Evolutionary conservation across 345 rosid genomes (phyloP).

Genomic region (Gossypium mustelinum): DNA sequence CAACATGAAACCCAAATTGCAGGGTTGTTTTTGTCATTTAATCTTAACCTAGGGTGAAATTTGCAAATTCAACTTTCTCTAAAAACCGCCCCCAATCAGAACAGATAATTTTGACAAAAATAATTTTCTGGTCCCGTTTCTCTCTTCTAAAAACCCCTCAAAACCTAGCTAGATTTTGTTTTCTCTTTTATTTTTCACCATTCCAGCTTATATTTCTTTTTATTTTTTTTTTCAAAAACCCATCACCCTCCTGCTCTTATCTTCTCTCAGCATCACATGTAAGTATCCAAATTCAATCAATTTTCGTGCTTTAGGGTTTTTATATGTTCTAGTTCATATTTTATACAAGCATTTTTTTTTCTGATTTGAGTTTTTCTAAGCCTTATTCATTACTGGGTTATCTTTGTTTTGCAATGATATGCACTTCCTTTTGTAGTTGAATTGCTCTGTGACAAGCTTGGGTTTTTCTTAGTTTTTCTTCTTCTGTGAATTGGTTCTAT

Average conservation of each 20-base stretch:
- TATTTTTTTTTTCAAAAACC: not conserved
- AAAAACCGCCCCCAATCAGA: not conserved
- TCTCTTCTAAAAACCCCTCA: not conserved
- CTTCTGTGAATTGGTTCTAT: not conserved
- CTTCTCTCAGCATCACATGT: not conserved
- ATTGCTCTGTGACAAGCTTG: not conserved
- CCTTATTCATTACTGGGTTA: not conserved
- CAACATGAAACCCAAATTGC: not conserved
- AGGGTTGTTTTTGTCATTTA: not conserved
- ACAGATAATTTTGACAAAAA: not conserved
- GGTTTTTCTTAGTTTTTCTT: not conserved
- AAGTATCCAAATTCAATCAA: slow-evolving; percentile 10
- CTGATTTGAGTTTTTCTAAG: not conserved
- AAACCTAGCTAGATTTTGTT: slow-evolving; percentile 1
- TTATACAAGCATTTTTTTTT: not conserved
- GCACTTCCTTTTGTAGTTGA: not conserved
- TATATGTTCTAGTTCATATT: not conserved
- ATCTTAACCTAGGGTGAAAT: not conserved
- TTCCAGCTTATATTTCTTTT: not conserved
- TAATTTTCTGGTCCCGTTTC: not conserved
- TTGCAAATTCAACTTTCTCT: not conserved
- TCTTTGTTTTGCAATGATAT: not conserved
- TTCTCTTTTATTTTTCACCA: not conserved
- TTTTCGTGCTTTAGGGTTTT: not conserved
- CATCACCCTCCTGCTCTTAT: not conserved